Conservation (phyloP, 2,329 filamentous ascomycete genomes). For the Beauveria bassiana region DNA sequence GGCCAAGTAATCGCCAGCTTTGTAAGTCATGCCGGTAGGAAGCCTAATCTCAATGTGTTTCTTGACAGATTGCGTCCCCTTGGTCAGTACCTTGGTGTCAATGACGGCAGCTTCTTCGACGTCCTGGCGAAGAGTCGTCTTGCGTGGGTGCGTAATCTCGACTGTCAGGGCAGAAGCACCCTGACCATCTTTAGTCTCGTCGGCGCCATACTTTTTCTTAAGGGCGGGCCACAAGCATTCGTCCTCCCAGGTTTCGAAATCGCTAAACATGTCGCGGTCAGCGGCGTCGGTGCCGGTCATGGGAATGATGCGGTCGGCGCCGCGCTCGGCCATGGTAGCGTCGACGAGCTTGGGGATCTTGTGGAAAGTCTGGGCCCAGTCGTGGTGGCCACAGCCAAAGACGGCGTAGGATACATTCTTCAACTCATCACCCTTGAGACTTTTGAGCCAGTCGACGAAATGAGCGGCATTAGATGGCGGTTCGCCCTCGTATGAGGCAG, state of each 20-base stretch:
- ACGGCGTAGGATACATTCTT: conserved; percentile 56
- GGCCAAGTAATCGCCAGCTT: conserved; percentile 69
- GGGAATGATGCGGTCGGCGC: conserved; percentile 28
- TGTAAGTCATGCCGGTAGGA: conserved; percentile 57
- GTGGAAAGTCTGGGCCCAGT: conserved; percentile 59
- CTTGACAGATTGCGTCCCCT: conserved; percentile 44
- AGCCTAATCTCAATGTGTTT: conserved; percentile 60
- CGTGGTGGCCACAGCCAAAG: conserved; percentile 57
- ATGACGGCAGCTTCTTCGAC: conserved; percentile 54
- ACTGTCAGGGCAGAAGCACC: conserved; percentile 28
- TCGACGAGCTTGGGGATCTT: conserved; percentile 58
- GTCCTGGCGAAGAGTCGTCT: conserved; percentile 54
- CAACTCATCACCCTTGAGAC: conserved; percentile 41
- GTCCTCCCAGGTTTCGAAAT: conserved; percentile 62
- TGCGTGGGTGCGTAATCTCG: conserved; percentile 44
- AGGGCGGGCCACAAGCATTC: conserved; percentile 43
- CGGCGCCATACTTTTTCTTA: conserved; percentile 32
- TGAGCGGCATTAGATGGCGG: conserved; percentile 64
- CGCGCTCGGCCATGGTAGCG: conserved; percentile 34
- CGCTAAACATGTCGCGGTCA: conserved; percentile 57
- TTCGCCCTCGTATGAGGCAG: conserved; percentile 66
- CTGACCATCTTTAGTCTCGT: conserved; percentile 17
- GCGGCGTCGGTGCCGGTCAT: conserved; percentile 54
- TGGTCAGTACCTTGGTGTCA: conserved; percentile 42
- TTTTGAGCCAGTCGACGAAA: conserved; percentile 61